Conservation (phyloP, 192 early-diverging fungal genomes). For the Thoreauomyces humboldtii region DNA sequence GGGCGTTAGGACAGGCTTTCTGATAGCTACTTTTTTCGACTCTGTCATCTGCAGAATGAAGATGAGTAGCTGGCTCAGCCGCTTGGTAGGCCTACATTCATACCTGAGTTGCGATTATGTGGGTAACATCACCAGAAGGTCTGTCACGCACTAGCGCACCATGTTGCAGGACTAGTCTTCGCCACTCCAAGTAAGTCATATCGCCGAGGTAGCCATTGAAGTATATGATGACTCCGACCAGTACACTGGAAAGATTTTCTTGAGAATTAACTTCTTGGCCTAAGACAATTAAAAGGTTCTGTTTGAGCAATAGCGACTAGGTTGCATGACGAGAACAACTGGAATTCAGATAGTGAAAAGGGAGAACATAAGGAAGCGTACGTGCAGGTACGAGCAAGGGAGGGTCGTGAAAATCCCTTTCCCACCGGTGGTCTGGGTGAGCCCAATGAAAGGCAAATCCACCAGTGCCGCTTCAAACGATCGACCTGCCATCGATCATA, state of each 20-base stretch:
- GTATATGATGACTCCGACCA: constrained; percentile 28
- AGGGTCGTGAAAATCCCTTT: too few species aligned
- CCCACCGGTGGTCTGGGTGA: too few species aligned
- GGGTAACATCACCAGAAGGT: constrained; percentile 35
- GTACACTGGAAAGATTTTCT: background rate
- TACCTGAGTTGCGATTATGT: constrained; percentile 45
- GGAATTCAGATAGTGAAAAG: too few species aligned
- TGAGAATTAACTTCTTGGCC: constrained; percentile 18
- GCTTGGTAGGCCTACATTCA: background rate
- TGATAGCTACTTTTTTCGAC: constrained; percentile 23
- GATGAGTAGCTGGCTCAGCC: background rate
- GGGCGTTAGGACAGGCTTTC: constrained; percentile 41
- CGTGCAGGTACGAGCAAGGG: too few species aligned
- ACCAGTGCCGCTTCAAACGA: too few species aligned
- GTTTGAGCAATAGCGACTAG: too few species aligned
- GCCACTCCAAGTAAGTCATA: constrained; percentile 23
- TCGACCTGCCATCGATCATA: too few species aligned
- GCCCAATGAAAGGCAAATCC: too few species aligned
- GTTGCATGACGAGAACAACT: too few species aligned
- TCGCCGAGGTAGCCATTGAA: constrained; percentile 27
- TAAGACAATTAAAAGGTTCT: too few species aligned
- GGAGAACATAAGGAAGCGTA: too few species aligned
- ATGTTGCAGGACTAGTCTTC: constrained; percentile 26
- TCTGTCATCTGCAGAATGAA: constrained; percentile 23
- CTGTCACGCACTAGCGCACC: constrained; percentile 37